Evolutionary conservation across 257 asterid genomes (phyloP).

Genomic region (Schizonepeta tenuifolia): DNA sequence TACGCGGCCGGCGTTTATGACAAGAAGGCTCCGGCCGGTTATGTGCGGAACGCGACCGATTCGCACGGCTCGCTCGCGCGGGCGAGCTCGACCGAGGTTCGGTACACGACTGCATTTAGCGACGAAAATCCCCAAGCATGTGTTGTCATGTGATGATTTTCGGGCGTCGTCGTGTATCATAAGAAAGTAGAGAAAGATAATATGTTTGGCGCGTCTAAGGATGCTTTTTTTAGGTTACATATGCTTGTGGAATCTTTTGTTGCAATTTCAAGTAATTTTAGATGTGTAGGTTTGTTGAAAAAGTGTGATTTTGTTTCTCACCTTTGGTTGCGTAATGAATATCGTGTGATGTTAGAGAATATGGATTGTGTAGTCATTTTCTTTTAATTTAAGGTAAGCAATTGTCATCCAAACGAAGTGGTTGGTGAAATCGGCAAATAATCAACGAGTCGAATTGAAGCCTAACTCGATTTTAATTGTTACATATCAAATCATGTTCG

Average conservation of each 20-base stretch:
- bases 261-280: slow-evolving; percentile 17
- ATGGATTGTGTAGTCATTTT: neutral
- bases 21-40: slow-evolving; percentile 93
- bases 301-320: slow-evolving; percentile 22
- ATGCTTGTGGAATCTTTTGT: neutral
- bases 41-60: slow-evolving; percentile 62
- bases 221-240: slow-evolving; percentile 18
- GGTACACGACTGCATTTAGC: slow-evolving; percentile 96
- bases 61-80: slow-evolving; percentile 68
- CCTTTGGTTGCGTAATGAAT: slow-evolving; percentile 34
- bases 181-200: neutral
- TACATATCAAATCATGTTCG: too few species aligned
- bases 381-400: neutral
- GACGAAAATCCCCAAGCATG: slow-evolving; percentile 90
- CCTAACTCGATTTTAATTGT: too few species aligned
- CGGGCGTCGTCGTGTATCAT: neutral
- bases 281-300: slow-evolving; percentile 12
- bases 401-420: neutral
- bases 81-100: slow-evolving; percentile 90
- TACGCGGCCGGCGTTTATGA: slow-evolving; percentile 88
- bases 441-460: too few species aligned
- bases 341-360: slow-evolving; percentile 32
- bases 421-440: neutral
- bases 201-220: slow-evolving; percentile 14
- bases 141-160: slow-evolving; percentile 68